Evolutionary conservation across 495 filamentous ascomycete genomes (phyloP).

Genomic region (Trypethelium eluteriae): DNA sequence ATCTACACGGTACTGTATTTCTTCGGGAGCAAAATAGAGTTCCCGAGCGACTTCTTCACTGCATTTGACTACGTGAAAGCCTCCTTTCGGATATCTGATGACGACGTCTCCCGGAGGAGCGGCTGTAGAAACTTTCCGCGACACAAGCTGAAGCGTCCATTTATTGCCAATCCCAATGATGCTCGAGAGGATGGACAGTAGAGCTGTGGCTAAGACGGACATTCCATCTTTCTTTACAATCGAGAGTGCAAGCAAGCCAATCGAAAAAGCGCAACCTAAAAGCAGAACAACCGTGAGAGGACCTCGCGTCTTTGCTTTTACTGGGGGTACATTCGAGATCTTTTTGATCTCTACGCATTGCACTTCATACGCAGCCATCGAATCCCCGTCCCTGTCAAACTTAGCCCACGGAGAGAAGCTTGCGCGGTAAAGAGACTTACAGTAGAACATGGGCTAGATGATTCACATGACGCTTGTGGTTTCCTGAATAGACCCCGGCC

Average conservation of each 20-base stretch:
- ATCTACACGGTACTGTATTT: conserved; percentile 36
- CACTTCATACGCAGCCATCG: conserved; percentile 31
- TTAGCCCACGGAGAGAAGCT: neutral
- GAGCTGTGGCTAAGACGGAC: conserved; percentile 37
- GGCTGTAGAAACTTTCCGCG: conserved; percentile 12
- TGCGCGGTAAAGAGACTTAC: conserved; percentile 22
- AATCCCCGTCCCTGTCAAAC: conserved; percentile 24
- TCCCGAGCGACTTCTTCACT: conserved; percentile 35
- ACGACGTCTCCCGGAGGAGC: conserved; percentile 32
- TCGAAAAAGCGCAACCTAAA: conserved; percentile 36
- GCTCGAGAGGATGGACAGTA: conserved; percentile 41
- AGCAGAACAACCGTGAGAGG: conserved; percentile 36
- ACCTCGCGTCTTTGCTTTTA: conserved; percentile 33
- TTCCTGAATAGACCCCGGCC: conserved; percentile 33
- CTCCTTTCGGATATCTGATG: conserved; percentile 37
- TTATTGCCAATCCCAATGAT: conserved; percentile 40
- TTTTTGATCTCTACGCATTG: conserved; percentile 38
- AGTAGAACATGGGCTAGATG: conserved; percentile 36
- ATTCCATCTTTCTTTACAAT: conserved; percentile 37
- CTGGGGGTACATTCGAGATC: conserved; percentile 15
- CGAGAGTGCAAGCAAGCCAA: conserved; percentile 34
- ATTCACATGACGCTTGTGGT: conserved; percentile 30
- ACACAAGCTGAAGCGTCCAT: conserved; percentile 35
- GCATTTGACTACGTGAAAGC: conserved; percentile 36
- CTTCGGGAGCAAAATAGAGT: conserved; percentile 40